These are phyloP conservation scores for Hymenoscyphus linearis DNA, from an alignment of 2,329 filamentous ascomycete genomes.

Conservation along the genomic window DNA sequence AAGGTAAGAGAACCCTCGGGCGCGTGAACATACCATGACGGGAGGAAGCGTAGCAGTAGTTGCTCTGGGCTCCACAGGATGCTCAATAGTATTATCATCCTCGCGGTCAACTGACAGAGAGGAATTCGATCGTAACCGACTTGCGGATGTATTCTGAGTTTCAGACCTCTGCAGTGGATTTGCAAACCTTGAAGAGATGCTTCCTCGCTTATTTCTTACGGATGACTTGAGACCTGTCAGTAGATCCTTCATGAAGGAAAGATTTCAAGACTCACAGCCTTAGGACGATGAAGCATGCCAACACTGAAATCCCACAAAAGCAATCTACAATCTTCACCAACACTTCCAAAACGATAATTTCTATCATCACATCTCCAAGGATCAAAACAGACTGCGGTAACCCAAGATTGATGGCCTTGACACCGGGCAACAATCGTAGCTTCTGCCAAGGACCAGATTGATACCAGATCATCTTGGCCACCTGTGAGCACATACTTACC, in stretches of 20 bases:
- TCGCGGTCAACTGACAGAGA: slow-evolving; percentile 50
- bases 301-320: slow-evolving; percentile 97
- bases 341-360: slow-evolving; percentile 93
- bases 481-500: slow-evolving; percentile 93
- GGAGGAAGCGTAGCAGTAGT: slow-evolving; percentile 83
- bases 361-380: slow-evolving; percentile 94
- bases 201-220: slow-evolving; percentile 45
- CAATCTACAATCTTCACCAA: slow-evolving; percentile 87
- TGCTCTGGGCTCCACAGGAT: slow-evolving; percentile 79
- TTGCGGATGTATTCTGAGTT: slow-evolving; percentile 54
- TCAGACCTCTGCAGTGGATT: slow-evolving; percentile 50
- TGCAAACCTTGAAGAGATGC: slow-evolving; percentile 45
- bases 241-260: slow-evolving; percentile 15
- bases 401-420: slow-evolving; percentile 94
- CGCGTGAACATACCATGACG: slow-evolving; percentile 61
- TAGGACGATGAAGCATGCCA: slow-evolving; percentile 89
- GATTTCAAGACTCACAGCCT: slow-evolving; percentile 54
- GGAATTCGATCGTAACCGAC: slow-evolving; percentile 66
- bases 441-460: slow-evolving; percentile 89
- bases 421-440: slow-evolving; percentile 82
- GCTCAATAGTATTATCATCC: slow-evolving; percentile 59
- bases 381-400: slow-evolving; percentile 88
- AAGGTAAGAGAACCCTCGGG: slow-evolving; percentile 1
- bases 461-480: slow-evolving; percentile 91
- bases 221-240: slow-evolving; percentile 39